phyloP scores from a whole-genome alignment of 148 eudicot genomes.

The Vaccinium macrocarpon region DNA sequence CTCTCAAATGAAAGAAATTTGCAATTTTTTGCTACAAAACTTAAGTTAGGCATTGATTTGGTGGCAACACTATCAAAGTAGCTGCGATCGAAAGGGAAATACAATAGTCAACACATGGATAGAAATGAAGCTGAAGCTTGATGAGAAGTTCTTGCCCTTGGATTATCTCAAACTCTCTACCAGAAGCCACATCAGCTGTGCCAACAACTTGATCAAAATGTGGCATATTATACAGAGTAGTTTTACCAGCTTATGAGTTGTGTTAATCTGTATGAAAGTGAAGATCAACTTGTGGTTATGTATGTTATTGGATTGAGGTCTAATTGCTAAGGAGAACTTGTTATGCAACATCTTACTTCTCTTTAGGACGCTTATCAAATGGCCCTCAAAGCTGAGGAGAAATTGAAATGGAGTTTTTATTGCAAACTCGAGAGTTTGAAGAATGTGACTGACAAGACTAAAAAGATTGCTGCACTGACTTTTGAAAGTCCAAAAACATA shows the following conservation, averaged over 20 bases:
- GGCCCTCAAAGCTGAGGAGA: background rate
- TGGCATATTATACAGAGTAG: background rate
- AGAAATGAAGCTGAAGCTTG: background rate
- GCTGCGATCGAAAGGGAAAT: too few relatives aligned
- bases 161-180: conserved; percentile 1
- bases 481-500: background rate
- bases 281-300: too few relatives aligned
- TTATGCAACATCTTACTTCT: too few relatives aligned
- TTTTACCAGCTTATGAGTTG: background rate
- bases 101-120: too few relatives aligned
- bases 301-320: too few relatives aligned
- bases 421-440: too few relatives aligned
- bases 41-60: background rate
- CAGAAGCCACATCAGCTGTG: background rate
- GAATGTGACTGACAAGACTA: too few relatives aligned
- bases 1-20: background rate
- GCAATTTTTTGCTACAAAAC: background rate
- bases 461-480: too few relatives aligned
- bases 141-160: background rate
- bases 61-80: background rate
- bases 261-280: too few relatives aligned
- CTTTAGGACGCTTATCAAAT: too few relatives aligned
- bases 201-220: background rate
- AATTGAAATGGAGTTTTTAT: too few relatives aligned
- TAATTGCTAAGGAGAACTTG: too few relatives aligned